These are phyloP conservation scores for Cutaneotrichosporon sp. DNA, from an alignment of 1,284 basidiomycete genomes.

Conservation along the genomic window DNA sequence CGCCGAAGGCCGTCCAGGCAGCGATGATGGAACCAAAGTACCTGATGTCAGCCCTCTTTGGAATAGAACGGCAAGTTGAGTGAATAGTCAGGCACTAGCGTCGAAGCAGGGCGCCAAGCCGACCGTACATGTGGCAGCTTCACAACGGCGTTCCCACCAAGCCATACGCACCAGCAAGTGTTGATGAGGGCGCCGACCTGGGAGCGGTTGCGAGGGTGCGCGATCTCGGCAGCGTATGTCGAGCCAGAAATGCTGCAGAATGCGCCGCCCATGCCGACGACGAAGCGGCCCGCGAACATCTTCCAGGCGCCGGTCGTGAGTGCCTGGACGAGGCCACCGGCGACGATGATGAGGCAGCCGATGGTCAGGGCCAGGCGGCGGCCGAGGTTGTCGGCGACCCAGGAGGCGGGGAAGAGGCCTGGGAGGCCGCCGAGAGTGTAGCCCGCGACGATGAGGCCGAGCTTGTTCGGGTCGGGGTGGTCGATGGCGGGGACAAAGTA, in stretches of 20 bases:
- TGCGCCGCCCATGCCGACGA: slow-evolving; percentile 17
- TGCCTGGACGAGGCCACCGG: slow-evolving; percentile 14
- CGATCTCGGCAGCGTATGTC: slow-evolving; percentile 18
- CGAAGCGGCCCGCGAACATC: slow-evolving; percentile 19
- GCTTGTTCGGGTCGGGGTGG: slow-evolving; percentile 14
- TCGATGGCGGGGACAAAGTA: slow-evolving; percentile 11
- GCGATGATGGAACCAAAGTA: slow-evolving; percentile 22
- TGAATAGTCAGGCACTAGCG: neutral
- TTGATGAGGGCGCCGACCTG: slow-evolving; percentile 15
- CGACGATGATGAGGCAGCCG: slow-evolving; percentile 20
- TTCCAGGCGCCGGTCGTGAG: slow-evolving; percentile 15
- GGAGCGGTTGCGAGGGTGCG: slow-evolving; percentile 20
- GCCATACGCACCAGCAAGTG: slow-evolving; percentile 15
- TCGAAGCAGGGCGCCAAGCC: neutral
- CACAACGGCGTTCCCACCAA: too few relatives aligned
- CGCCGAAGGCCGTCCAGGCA: slow-evolving; percentile 24
- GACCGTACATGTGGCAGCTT: neutral
- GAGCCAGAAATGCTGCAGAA: slow-evolving; percentile 6
- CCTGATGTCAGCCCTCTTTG: neutral
- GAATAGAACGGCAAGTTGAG: too few relatives aligned
- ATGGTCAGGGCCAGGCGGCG: slow-evolving; percentile 12
- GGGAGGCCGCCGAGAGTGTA: slow-evolving; percentile 16
- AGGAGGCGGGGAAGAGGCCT: slow-evolving; percentile 11
- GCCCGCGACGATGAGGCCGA: slow-evolving; percentile 21
- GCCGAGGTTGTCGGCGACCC: slow-evolving; percentile 18